A percentile compares a stretch with the other conserved stretches of the same genome.
Conservation (phyloP, 2,329 filamentous ascomycete genomes). For the Calonectria leucothoes region DNA sequence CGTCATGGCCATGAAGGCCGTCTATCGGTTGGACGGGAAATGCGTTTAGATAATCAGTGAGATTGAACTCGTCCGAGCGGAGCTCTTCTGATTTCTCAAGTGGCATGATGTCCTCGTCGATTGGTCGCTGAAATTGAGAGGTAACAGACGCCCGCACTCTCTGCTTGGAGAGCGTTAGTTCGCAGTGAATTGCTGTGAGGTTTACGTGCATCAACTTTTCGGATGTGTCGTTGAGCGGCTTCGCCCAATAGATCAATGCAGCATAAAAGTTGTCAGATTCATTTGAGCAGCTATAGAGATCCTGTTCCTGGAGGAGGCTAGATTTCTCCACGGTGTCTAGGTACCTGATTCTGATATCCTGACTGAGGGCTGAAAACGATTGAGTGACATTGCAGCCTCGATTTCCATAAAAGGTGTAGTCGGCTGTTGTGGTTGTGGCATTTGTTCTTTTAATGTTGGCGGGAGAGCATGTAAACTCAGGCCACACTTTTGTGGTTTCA, state of each 20-base stretch:
- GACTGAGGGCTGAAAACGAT: neutral
- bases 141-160: neutral
- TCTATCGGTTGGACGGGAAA: too few relatives aligned
- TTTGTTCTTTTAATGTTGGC: neutral
- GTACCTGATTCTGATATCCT: too few relatives aligned
- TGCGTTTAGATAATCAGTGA: neutral
- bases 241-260: neutral
- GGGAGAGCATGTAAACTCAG: neutral
- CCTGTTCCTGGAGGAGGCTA: too few relatives aligned
- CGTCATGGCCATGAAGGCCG: neutral
- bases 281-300: too few relatives aligned
- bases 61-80: neutral
- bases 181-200: neutral
- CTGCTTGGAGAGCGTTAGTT: neutral
- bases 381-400: neutral
- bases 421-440: neutral
- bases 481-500: slow-evolving; percentile 5
- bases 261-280: neutral
- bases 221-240: neutral
- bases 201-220: neutral
- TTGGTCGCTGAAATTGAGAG: neutral
- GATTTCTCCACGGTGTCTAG: too few relatives aligned
- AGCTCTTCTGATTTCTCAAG: neutral
- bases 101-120: neutral
- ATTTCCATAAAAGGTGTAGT: neutral